Percentiles rank a stretch among this genome's conserved stretches.
These are phyloP conservation scores for Termitomyces sp. DNA, from an alignment of 768 basidiomycete genomes.

Conservation along the genomic window DNA sequence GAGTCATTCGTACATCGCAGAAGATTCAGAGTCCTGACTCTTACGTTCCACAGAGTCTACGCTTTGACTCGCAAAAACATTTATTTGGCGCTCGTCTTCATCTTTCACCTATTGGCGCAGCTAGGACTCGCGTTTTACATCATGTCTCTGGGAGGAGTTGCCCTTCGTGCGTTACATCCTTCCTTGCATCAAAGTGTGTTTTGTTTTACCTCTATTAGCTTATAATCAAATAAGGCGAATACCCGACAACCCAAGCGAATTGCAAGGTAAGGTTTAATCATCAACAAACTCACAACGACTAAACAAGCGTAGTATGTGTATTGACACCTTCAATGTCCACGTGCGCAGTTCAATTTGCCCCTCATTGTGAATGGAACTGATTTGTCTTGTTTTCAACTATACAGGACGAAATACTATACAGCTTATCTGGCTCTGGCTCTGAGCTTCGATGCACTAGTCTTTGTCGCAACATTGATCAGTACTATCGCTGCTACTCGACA, in stretches of 20 bases:
- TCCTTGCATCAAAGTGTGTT: background rate
- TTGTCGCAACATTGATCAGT: constrained; percentile 9
- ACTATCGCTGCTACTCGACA: constrained; percentile 10
- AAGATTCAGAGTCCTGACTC: background rate
- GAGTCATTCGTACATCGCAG: background rate
- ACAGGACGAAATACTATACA: constrained; percentile 1
- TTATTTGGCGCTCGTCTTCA: constrained; percentile 4
- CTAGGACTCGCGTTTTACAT: constrained; percentile 12
- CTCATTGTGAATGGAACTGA: too few species aligned
- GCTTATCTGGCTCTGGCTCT: constrained; percentile 14
- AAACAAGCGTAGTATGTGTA: background rate
- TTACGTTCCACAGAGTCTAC: constrained; percentile 8
- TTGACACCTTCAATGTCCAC: background rate
- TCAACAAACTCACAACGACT: background rate
- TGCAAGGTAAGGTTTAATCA: background rate
- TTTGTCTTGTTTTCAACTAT: background rate
- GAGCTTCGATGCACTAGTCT: constrained; percentile 13
- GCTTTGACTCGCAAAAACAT: constrained; percentile 14
- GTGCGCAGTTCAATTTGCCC: background rate
- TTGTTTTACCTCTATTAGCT: background rate
- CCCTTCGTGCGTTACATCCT: background rate
- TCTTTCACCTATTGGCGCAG: constrained; percentile 10
- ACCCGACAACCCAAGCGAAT: background rate
- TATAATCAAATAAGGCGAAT: background rate
- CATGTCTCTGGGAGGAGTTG: constrained; percentile 2